Conservation (phyloP, 805 yeast genomes). For the Metschnikowia drakensbergensis region DNA sequence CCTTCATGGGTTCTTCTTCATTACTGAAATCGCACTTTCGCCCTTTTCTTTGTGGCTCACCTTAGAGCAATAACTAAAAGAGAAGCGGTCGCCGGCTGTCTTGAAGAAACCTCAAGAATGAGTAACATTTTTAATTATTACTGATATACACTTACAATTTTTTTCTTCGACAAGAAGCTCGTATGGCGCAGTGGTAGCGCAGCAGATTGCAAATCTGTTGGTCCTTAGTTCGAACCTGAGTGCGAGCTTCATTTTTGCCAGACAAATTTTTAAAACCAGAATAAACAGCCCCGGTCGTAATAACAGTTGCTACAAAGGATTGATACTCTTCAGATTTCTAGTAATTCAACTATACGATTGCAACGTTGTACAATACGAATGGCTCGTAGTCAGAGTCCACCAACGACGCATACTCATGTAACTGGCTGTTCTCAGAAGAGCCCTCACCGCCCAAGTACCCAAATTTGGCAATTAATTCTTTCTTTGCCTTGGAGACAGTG, state of each 20-base stretch:
- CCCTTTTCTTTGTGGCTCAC: no score
- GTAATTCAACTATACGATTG: constrained; percentile 25
- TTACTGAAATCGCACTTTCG: neutral
- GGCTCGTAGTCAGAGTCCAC: constrained; percentile 97
- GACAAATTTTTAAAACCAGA: neutral
- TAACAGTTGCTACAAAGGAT: neutral
- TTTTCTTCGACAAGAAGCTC: constrained; percentile 33
- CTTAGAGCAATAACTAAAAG: no score
- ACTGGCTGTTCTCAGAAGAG: constrained; percentile 61
- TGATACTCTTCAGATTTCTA: neutral
- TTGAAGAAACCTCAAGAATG: no score
- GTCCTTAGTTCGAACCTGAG: constrained; percentile 97
- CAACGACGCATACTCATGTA: constrained; percentile 84
- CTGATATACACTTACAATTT: no score
- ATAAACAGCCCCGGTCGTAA: neutral
- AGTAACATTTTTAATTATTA: no score
- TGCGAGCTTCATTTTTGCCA: constrained; percentile 56
- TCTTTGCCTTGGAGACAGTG: constrained; percentile 54
- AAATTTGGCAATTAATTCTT: constrained; percentile 66
- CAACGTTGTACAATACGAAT: constrained; percentile 72
- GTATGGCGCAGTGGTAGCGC: constrained; percentile 98
- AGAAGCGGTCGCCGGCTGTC: no score
- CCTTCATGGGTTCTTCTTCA: neutral
- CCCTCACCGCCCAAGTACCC: constrained; percentile 94
- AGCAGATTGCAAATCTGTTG: constrained; percentile 98